These are phyloP conservation scores for Gracilaria domingensis DNA, from an alignment of 23 red algal species.

Conservation along the genomic window DNA sequence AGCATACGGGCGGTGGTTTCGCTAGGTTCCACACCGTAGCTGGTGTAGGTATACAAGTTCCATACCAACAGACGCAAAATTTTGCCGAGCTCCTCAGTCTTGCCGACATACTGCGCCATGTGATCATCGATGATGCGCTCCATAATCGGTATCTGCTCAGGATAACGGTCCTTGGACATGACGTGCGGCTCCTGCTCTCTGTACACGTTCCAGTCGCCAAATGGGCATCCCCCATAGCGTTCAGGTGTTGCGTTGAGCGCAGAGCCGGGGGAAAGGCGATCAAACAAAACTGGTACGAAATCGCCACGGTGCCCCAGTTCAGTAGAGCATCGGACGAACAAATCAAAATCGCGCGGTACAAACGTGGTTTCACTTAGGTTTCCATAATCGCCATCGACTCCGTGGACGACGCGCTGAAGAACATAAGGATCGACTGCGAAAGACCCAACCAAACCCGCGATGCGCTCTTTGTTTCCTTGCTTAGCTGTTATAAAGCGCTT, in stretches of 20 bases:
- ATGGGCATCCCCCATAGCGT: slow-evolving; percentile 26
- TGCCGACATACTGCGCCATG: slow-evolving; percentile 17
- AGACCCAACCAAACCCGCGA: background rate
- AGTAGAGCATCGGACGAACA: background rate
- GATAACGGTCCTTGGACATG: slow-evolving; percentile 6
- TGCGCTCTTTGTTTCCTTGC: slow-evolving; percentile 24
- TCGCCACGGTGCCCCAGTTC: slow-evolving; percentile 33
- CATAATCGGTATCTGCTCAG: slow-evolving; percentile 4
- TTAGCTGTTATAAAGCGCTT: slow-evolving; percentile 25
- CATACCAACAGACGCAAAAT: slow-evolving; percentile 8
- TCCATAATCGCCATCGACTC: background rate
- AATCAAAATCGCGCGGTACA: background rate
- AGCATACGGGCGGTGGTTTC: background rate
- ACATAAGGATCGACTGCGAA: slow-evolving; percentile 21
- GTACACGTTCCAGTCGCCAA: slow-evolving; percentile 17
- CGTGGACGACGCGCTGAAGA: background rate
- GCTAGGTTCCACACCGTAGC: slow-evolving; percentile 21
- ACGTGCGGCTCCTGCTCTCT: background rate
- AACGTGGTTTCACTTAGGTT: background rate
- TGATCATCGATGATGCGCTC: slow-evolving; percentile 26
- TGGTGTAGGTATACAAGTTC: slow-evolving; percentile 28
- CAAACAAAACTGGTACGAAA: background rate
- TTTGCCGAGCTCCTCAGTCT: slow-evolving; percentile 18
- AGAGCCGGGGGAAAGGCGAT: background rate
- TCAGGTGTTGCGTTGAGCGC: background rate